Base-by-base conservation (phyloP, 352 stramenopile species). In the Phytophthora tubulina region DNA sequence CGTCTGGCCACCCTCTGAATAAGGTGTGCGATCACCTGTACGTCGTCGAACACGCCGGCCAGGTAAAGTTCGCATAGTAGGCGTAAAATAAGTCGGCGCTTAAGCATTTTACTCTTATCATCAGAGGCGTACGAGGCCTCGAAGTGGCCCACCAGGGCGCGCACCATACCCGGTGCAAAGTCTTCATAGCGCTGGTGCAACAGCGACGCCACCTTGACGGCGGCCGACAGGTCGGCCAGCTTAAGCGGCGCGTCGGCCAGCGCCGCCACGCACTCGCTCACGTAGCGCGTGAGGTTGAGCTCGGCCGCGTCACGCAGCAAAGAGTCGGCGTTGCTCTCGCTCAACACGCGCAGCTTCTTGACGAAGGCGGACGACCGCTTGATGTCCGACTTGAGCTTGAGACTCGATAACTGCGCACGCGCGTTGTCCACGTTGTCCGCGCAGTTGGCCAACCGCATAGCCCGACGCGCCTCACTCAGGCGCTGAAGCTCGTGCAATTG, bases 361-460 rank as follows among this genome's bases (percentile, higher is more conserved):
- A 99, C 97, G 83, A 99, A 99, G 38, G 97, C 95, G 35, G 96
- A 99, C 57, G 93, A 99, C 76, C 98, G 98, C 80, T 99, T 99
- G 57, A 99, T 94, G 85, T 99, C 97, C 58, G 93, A 96, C 78
- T 99, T 99, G 56, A 99, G 91, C 75, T 93, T 96, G 45, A 98
- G 91, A 53, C 93, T 78, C 46, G 97, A 81, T 59, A 99, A 92
- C 45, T 86, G 76, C 41, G 85, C 80, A 46, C 97, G 92, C 38
- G 94, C 88, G 30, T 63, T 70, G n/a, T 68, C 70, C 41, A 95
- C 88, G 30, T 67, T 70, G 13, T 68, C 69, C 0, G 65, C 33
- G 17, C 72, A 72, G 71, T 97, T 97, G 49, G 85, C 70, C 17
- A 50, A 52, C 7, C 92, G 88, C 35, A 97, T 72, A 21, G 75